Evolutionary conservation across 2,329 filamentous ascomycete genomes (phyloP).

Genomic region (Xylariaceae sp.): DNA sequence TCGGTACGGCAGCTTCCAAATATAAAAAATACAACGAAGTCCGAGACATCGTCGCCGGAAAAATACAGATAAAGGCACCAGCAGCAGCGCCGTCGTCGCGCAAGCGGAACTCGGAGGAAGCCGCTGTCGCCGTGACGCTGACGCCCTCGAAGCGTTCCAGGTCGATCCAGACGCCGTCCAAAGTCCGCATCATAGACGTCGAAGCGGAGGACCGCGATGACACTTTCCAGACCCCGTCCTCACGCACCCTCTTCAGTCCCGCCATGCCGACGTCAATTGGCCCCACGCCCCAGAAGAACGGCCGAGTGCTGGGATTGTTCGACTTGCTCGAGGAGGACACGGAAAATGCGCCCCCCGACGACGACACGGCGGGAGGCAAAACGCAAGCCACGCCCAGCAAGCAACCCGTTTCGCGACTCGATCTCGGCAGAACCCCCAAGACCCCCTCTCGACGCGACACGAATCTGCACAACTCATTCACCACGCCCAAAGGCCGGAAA

Average conservation of each 20-base stretch:
- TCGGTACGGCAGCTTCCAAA: constrained; percentile 57
- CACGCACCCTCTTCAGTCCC: constrained; percentile 56
- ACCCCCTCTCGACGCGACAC: constrained; percentile 56
- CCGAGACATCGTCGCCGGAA: constrained; percentile 54
- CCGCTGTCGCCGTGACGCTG: constrained; percentile 31
- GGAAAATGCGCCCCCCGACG: constrained; percentile 44
- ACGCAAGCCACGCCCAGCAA: constrained; percentile 45
- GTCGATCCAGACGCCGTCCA: constrained; percentile 43
- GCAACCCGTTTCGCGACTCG: constrained; percentile 27
- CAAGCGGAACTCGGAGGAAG: constrained; percentile 39
- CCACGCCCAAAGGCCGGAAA: constrained; percentile 55
- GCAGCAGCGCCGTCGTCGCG: constrained; percentile 33
- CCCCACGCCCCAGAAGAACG: constrained; percentile 75
- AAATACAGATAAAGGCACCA: no score
- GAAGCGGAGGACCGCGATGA: constrained; percentile 33
- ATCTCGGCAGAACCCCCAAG: constrained; percentile 44
- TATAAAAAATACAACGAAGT: constrained; percentile 72
- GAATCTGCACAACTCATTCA: constrained; percentile 58
- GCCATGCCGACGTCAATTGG: constrained; percentile 58
- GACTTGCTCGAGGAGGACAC: constrained; percentile 56
- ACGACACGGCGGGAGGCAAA: constrained; percentile 35
- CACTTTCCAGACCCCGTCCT: constrained; percentile 49
- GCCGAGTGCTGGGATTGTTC: constrained; percentile 70
- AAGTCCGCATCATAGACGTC: constrained; percentile 25
- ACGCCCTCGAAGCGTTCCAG: constrained; percentile 50